Conservation (phyloP, 1,284 basidiomycete genomes). For the Coriolopsis trogii region DNA sequence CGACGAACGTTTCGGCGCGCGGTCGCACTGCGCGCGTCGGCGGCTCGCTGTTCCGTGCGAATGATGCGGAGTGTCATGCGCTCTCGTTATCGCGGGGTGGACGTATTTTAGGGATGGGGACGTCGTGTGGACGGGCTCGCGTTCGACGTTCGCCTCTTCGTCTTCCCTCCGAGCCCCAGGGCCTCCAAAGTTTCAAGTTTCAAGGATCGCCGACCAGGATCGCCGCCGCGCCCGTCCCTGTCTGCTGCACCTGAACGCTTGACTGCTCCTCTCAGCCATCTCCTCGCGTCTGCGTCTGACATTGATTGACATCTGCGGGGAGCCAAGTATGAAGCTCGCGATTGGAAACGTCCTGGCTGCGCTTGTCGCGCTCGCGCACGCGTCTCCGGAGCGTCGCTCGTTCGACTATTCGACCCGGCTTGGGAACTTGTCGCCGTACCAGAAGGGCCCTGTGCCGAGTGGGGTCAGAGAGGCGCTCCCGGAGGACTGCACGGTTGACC, state of each 20-base stretch:
- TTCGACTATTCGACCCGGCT: conserved; percentile 29
- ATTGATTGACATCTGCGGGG: no score
- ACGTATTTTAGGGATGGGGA: no score
- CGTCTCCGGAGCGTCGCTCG: background rate
- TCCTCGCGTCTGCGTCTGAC: no score
- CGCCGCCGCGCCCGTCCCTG: no score
- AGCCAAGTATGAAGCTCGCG: conserved; percentile 13
- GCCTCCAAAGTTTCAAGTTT: no score
- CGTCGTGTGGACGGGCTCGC: no score
- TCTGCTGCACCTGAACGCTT: no score
- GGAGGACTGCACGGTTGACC: conserved; percentile 45
- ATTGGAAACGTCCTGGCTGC: conserved; percentile 8
- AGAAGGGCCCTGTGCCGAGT: conserved; percentile 36
- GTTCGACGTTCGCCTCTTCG: no score
- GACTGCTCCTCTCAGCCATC: background rate
- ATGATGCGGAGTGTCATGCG: background rate
- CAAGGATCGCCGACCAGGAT: no score
- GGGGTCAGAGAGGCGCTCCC: conserved; percentile 40
- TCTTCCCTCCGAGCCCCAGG: no score
- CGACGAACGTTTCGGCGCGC: no score
- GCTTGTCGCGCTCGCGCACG: conserved; percentile 16
- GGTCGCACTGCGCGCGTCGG: background rate
- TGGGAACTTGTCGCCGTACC: conserved; percentile 43
- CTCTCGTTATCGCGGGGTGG: no score
- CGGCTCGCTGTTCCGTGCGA: background rate